Base-by-base conservation (phyloP, 2,329 filamentous ascomycete genomes). In the Akanthomyces muscarius region DNA sequence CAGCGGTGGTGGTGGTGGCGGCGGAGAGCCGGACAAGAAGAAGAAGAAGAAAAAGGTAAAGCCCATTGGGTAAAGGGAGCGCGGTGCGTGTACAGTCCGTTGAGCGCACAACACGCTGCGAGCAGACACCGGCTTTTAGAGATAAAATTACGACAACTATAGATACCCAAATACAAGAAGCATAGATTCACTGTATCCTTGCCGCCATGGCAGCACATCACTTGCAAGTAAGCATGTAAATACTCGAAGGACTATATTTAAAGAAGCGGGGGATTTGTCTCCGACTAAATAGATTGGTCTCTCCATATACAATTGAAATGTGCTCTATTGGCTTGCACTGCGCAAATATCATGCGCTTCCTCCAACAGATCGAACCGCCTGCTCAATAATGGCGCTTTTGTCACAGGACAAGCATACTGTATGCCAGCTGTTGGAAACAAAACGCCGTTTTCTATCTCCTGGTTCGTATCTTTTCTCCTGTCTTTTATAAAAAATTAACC, bases 11-110 rank as follows among this genome's bases (percentile, higher is more conserved):
- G 48, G 38, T 3, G 16, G 53, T 10, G 53, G 53, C 1, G 16
- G 18, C 50, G 78, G 75, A 21, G 59, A 62, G 51, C 75, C 73
- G 18, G 71, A 73, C 68, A 77, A 76, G 47, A 83, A 83, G 76
- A 88, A 87, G 78, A 88, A 87, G 75, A 85, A 87, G 76, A 90
- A 90, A 80, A 90, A 91, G 80, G 77, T 86, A 60, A 87, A 87
- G 80, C 83, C 83, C 1, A 85, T 87, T 63, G 84, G 83, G 41
- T 86, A 71, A 79, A 18, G 16, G 33, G 8, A 7, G 33, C 7
- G 33, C 4, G 33, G 8, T 36, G 33, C 8, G 33, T 36, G 10
- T 36, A 36, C 33, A 36, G 7, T 36, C 8, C 8, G 2, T 4
- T 11, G 33, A 36, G 33, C 33, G 7, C 10, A 11, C 5, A 11